Base-by-base conservation (phyloP, 108 stramenopile genomes). In the Skeletonema potamos region DNA sequence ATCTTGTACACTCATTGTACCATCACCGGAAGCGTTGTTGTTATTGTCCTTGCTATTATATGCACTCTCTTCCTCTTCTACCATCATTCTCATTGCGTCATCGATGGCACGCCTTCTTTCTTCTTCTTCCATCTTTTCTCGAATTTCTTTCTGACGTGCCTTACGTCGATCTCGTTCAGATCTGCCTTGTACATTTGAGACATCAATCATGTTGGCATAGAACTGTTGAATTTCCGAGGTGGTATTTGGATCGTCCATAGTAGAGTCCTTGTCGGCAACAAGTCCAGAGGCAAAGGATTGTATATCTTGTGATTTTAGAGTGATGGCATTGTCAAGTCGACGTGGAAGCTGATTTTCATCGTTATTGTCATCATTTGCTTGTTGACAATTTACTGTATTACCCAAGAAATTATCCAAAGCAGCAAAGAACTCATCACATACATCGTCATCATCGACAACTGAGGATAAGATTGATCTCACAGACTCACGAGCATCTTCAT, bases 161-260 rank as follows among this genome's bases (percentile, higher is more conserved):
- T 90, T 90, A 2, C 89, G 62, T 22, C 89, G 76, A 48, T 73
- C 76, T n/a, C 84, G 66, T 58, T 90, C 89, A 4, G 84, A 85
- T 27, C 64, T 63, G 13, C 81, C 89, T 2, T 73, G 71, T 6
- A 68, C 62, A 74, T 79, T 68, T 8, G 74, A 64, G 9, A 72
- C 59, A 66, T 86, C 86, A 62, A 90, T 87, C 86, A 87, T 86
- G 58, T 90, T 90, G 4, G 87, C 89, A 64, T 82, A 87, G 60
- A 87, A 90, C 11, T 69, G 41, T 28, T 82, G 81, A 58, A 90
- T 85, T 39, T 74, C 48, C 3, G 85, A 82, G 1, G 17, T 20
- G 22, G 20, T 30, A 26, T 57, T 36, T 24, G 30, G 39, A 12
- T 46, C 56, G 13, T 68, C 66, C 34, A n/a, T 68, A 33, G 27